phyloP scores from a whole-genome alignment of 352 stramenopile genomes.

The Phytophthora macrochlamydospora region DNA sequence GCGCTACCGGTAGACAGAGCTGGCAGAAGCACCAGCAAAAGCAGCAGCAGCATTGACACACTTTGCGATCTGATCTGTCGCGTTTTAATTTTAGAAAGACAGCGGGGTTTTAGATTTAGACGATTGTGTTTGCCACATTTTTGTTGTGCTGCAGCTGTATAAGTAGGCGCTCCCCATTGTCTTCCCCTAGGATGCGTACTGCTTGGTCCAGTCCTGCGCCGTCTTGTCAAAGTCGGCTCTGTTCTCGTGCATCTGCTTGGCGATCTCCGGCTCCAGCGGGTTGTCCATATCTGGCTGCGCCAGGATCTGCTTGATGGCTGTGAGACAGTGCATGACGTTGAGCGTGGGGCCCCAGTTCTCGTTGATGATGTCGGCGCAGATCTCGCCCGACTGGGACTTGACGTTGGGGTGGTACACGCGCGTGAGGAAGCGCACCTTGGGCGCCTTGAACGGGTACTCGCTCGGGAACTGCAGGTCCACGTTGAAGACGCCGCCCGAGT shows the following conservation, averaged over 20 bases:
- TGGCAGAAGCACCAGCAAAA: slow-evolving; percentile 3
- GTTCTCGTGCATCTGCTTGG: slow-evolving; percentile 93
- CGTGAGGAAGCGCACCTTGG: slow-evolving; percentile 93
- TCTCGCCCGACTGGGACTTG: slow-evolving; percentile 95
- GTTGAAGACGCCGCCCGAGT: slow-evolving; percentile 91
- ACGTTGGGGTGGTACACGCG: slow-evolving; percentile 98
- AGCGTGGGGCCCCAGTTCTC: slow-evolving; percentile 96
- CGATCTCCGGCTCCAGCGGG: slow-evolving; percentile 96
- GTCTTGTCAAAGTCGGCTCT: slow-evolving; percentile 93
- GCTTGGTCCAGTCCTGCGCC: slow-evolving; percentile 92
- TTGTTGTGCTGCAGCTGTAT: too few species aligned
- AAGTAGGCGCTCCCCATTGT: too few species aligned
- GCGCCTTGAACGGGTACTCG: slow-evolving; percentile 97
- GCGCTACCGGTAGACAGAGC: slow-evolving; percentile 8
- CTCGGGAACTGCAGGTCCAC: slow-evolving; percentile 95
- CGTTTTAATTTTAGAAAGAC: too few species aligned
- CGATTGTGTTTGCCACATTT: too few species aligned
- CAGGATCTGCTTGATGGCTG: slow-evolving; percentile 95
- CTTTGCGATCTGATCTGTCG: too few species aligned
- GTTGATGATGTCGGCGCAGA: slow-evolving; percentile 96
- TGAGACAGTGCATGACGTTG: slow-evolving; percentile 92
- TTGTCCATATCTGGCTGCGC: slow-evolving; percentile 95
- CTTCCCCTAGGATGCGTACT: slow-evolving; percentile 80
- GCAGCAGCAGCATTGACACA: too few species aligned
- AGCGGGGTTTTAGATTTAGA: too few species aligned